Conservation (phyloP, 2,329 filamentous ascomycete genomes). For the Penicillium sp. region DNA sequence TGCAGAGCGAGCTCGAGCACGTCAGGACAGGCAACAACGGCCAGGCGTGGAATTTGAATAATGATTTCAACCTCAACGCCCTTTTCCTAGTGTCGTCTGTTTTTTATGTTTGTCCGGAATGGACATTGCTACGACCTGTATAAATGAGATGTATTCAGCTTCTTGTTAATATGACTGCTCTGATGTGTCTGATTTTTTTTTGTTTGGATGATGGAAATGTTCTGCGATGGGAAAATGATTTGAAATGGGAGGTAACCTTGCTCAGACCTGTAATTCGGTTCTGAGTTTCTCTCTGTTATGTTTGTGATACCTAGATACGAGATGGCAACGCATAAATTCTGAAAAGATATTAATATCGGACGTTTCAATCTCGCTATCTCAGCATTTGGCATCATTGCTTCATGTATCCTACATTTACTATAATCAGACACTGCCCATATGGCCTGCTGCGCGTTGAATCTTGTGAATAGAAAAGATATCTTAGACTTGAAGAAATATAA, state of each 20-base stretch:
- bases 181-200: conserved; percentile 10
- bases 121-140: conserved; percentile 17
- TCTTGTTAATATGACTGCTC: conserved; percentile 15
- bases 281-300: background rate
- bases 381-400: background rate
- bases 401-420: background rate
- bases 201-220: conserved; percentile 4
- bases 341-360: background rate
- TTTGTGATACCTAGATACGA: background rate
- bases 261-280: background rate
- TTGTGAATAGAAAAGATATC: background rate
- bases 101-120: conserved; percentile 1
- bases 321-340: background rate
- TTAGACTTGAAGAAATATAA: background rate
- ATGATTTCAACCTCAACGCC: conserved; percentile 7
- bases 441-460: too few species aligned
- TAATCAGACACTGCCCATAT: background rate
- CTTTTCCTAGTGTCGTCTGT: background rate
- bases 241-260: conserved; percentile 1
- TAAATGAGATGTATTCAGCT: conserved; percentile 10
- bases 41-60: conserved; percentile 51
- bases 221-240: conserved; percentile 6
- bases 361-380: background rate
- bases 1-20: conserved; percentile 51
- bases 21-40: conserved; percentile 45